phyloP scores from a whole-genome alignment of 1,284 basidiomycete species.

The Trichosporon ovoides region DNA sequence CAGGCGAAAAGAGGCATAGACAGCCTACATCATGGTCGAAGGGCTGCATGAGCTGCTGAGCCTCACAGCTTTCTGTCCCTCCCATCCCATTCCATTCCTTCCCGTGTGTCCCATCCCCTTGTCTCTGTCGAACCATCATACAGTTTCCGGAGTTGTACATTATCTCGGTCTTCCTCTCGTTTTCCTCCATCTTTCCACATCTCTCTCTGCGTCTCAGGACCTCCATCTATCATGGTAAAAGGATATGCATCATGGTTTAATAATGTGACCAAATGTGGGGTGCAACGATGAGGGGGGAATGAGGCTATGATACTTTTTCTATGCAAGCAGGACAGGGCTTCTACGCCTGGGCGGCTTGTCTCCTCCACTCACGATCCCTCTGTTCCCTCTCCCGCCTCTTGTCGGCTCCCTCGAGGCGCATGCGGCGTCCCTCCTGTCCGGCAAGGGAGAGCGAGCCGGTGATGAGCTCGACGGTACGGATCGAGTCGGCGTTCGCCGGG shows the following conservation, averaged over 20 bases:
- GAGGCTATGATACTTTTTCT: neutral
- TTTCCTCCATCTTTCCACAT: neutral
- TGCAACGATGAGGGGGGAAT: neutral
- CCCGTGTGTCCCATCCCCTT: neutral
- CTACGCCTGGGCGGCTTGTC: neutral
- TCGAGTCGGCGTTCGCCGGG: slow-evolving; percentile 78
- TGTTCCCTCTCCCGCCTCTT: neutral
- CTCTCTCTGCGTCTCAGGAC: neutral
- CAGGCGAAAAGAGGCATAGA: too few species aligned
- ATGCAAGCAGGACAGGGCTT: neutral
- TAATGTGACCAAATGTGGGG: slow-evolving; percentile 3
- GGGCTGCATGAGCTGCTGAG: too few species aligned
- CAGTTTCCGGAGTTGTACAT: neutral
- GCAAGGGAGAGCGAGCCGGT: slow-evolving; percentile 87
- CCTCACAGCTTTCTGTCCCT: too few species aligned
- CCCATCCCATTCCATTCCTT: neutral
- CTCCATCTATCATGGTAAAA: neutral
- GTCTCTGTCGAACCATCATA: neutral
- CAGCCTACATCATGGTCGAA: too few species aligned
- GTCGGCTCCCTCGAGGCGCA: slow-evolving; percentile 14
- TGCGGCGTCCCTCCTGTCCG: slow-evolving; percentile 65
- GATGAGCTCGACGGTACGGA: slow-evolving; percentile 82
- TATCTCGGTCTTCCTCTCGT: neutral
- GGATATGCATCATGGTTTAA: slow-evolving; percentile 7
- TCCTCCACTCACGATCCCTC: slow-evolving; percentile 6